Conservation (phyloP, 1,284 basidiomycete genomes). For the Ceratobasidium sp. region DNA sequence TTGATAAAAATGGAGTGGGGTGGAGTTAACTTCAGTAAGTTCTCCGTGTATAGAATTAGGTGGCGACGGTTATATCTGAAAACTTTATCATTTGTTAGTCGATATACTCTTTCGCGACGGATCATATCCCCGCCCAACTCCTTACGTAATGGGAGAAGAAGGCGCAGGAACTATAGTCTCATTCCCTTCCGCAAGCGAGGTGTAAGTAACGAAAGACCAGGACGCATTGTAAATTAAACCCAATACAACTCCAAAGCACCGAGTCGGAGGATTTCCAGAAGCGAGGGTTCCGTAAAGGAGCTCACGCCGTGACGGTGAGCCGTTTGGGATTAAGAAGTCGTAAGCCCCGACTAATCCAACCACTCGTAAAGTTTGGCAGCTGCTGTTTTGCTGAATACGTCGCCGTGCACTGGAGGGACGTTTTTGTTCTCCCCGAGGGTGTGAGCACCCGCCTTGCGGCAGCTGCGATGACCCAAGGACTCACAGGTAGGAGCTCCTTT, state of each 20-base stretch:
- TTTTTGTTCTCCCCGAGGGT: slow-evolving; percentile 70
- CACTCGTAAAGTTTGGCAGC: slow-evolving; percentile 62
- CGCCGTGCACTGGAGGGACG: slow-evolving; percentile 64
- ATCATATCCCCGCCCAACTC: slow-evolving; percentile 60
- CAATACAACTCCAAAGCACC: background rate
- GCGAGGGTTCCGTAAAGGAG: slow-evolving; percentile 54
- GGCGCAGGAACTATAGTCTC: slow-evolving; percentile 80
- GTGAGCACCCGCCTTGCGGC: slow-evolving; percentile 78
- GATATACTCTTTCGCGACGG: slow-evolving; percentile 79
- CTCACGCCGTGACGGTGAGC: slow-evolving; percentile 69
- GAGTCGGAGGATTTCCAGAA: slow-evolving; percentile 47
- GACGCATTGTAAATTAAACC: background rate
- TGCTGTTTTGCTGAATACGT: slow-evolving; percentile 65
- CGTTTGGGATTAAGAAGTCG: background rate
- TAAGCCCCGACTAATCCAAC: too few relatives aligned
- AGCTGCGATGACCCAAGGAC: slow-evolving; percentile 78
- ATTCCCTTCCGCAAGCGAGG: slow-evolving; percentile 67
- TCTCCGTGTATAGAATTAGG: background rate
- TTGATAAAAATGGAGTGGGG: slow-evolving; percentile 84
- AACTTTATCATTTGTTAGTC: slow-evolving; percentile 56
- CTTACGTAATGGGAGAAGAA: slow-evolving; percentile 85
- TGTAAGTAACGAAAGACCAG: slow-evolving; percentile 6
- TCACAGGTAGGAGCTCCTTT: slow-evolving; percentile 68
- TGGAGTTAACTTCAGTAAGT: slow-evolving; percentile 83
- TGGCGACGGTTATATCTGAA: background rate